Percentiles rank a stretch among this genome's conserved stretches.
These are phyloP conservation scores for Trichoderma pleuroti DNA, from an alignment of 2,329 filamentous ascomycete genomes.

Conservation along the genomic window DNA sequence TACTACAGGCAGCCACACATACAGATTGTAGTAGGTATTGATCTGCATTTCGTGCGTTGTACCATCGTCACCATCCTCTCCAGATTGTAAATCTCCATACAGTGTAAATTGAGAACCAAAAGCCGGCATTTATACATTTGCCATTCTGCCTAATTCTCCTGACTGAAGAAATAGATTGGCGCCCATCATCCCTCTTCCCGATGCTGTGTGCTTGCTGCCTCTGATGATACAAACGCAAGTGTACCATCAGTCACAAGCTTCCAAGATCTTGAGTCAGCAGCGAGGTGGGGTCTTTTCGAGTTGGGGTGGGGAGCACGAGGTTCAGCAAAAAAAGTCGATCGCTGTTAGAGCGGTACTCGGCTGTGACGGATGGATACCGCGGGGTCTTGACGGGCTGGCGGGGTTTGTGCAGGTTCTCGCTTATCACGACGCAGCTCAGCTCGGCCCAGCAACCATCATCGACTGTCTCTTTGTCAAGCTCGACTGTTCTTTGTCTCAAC, in stretches of 20 bases:
- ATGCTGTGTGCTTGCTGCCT: background rate
- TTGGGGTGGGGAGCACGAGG: background rate
- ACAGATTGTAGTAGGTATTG: background rate
- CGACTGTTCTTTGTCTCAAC: background rate
- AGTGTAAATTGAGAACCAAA: background rate
- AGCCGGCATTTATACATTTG: background rate
- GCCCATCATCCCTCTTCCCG: background rate
- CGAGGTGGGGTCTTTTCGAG: background rate
- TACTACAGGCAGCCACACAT: background rate
- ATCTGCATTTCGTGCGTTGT: background rate
- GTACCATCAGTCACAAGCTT: background rate
- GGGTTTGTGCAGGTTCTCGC: background rate
- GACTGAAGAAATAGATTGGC: background rate
- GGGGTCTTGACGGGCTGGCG: background rate
- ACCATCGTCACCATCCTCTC: background rate
- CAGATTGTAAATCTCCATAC: background rate
- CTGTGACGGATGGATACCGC: background rate
- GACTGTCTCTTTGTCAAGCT: background rate
- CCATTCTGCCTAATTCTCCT: background rate
- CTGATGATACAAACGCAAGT: background rate
- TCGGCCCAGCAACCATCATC: background rate
- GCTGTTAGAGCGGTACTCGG: constrained; percentile 8
- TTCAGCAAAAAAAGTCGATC: background rate
- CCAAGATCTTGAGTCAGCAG: background rate
- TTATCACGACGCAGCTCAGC: background rate